Percentiles rank a stretch among this genome's conserved stretches.
These are phyloP conservation scores for Haberlea rhodopensis DNA, from an alignment of 257 asterid species.

Conservation along the genomic window DNA sequence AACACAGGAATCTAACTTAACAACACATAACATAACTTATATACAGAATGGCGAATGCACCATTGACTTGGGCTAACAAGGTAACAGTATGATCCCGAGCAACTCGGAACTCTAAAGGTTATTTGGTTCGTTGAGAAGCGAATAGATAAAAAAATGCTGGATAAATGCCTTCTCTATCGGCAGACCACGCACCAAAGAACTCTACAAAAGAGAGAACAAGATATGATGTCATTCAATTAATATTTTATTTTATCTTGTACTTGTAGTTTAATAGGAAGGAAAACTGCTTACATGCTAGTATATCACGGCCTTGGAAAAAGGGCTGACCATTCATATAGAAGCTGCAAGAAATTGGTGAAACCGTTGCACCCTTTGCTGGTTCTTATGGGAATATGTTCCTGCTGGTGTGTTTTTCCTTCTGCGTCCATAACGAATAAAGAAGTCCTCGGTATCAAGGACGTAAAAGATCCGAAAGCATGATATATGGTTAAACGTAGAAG, in stretches of 20 bases:
- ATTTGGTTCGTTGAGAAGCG: not conserved
- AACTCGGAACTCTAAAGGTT: not conserved
- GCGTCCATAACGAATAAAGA: constrained; percentile 65
- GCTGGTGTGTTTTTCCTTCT: constrained; percentile 34
- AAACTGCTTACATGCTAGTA: not conserved
- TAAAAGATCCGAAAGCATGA: constrained; percentile 67
- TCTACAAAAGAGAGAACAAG: not conserved
- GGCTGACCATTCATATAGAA: constrained; percentile 21
- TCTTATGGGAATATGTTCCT: constrained; percentile 27
- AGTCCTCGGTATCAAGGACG: constrained; percentile 93
- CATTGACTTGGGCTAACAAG: constrained; percentile 1
- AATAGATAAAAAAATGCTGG: not conserved
- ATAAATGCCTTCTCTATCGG: not conserved
- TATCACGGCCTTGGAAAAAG: constrained; percentile 21
- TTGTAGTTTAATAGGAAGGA: not conserved
- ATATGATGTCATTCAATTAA: not conserved
- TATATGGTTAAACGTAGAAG: constrained; percentile 8
- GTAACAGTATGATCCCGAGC: not conserved
- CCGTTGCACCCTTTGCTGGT: constrained; percentile 47
- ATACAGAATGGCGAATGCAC: not conserved
- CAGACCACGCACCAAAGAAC: not conserved
- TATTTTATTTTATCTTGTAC: not conserved
- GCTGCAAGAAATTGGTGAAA: constrained; percentile 53
- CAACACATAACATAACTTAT: not conserved
- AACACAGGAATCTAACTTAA: not conserved